These are phyloP conservation scores for Hordeum pubiflorum DNA, from an alignment of 202 grass and related monocot species.

Conservation along the genomic window DNA sequence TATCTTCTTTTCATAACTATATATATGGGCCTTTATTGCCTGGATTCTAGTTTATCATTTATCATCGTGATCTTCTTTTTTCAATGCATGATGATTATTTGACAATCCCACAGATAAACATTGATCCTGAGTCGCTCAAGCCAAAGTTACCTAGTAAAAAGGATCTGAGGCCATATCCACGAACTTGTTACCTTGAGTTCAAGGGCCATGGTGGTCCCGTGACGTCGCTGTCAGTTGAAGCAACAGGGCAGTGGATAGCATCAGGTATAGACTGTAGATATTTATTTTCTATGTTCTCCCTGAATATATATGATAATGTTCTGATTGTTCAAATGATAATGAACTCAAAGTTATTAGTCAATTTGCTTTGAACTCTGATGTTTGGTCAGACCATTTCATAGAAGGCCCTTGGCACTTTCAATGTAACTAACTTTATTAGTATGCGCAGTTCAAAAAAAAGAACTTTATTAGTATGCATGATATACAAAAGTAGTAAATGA, in stretches of 20 bases:
- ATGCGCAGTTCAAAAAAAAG: background rate
- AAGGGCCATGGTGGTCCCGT: slow-evolving; percentile 71
- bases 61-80: slow-evolving; percentile 9
- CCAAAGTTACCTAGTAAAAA: slow-evolving; percentile 93
- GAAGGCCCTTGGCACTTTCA: background rate
- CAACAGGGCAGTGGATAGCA: slow-evolving; percentile 79
- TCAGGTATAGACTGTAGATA: slow-evolving; percentile 54
- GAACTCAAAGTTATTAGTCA: background rate
- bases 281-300: background rate
- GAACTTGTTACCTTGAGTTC: slow-evolving; percentile 89
- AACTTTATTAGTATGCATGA: background rate
- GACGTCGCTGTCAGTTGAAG: slow-evolving; percentile 76
- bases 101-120: slow-evolving; percentile 65
- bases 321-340: slow-evolving; percentile 3
- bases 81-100: slow-evolving; percentile 12
- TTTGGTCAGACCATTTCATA: background rate
- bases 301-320: background rate
- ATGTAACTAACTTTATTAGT: background rate
- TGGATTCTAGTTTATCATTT: background rate
- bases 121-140: slow-evolving; percentile 87
- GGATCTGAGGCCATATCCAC: slow-evolving; percentile 90
- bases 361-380: background rate
- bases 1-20: background rate
- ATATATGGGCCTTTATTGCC: background rate
- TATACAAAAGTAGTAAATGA: slow-evolving; percentile 7